Evolutionary conservation across 139 green algal species (phyloP).

Genomic region (Volvox reticuliferus): DNA sequence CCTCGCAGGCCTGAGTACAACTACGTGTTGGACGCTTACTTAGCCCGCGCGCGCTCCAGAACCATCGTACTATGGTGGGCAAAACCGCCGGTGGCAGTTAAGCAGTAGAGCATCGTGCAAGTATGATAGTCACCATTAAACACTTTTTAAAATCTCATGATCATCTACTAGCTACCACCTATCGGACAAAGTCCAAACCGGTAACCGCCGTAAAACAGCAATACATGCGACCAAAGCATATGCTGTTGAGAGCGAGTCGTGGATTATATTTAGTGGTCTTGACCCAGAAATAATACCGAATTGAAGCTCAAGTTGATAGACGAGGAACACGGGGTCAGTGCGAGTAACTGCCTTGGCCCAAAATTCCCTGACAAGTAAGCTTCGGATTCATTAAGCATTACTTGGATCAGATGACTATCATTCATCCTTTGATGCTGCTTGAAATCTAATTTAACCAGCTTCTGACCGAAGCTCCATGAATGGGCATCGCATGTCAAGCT

Average conservation of each 20-base stretch:
- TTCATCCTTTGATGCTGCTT: too few relatives aligned
- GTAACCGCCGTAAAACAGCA: background rate
- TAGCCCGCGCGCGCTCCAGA: background rate
- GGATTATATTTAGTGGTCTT: background rate
- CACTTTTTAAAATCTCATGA: too few relatives aligned
- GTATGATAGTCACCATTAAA: too few relatives aligned
- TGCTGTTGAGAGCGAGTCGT: background rate
- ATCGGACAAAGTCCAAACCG: background rate
- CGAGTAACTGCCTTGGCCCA: constrained; percentile 6
- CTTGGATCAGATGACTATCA: too few relatives aligned
- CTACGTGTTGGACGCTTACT: too few relatives aligned
- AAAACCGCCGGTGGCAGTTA: background rate
- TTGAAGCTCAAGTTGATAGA: too few relatives aligned
- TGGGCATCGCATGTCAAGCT: too few relatives aligned
- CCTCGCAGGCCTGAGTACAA: too few relatives aligned
- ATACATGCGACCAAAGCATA: background rate
- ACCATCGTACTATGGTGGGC: background rate
- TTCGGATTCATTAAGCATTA: too few relatives aligned
- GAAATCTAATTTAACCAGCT: too few relatives aligned
- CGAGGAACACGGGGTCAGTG: background rate
- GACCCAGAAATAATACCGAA: background rate
- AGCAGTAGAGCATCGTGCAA: background rate
- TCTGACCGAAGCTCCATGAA: too few relatives aligned
- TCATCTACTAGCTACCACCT: background rate
- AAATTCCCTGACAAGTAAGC: background rate